Conservation (phyloP, 1,284 basidiomycete species). For the Irpex rosettiformis region DNA sequence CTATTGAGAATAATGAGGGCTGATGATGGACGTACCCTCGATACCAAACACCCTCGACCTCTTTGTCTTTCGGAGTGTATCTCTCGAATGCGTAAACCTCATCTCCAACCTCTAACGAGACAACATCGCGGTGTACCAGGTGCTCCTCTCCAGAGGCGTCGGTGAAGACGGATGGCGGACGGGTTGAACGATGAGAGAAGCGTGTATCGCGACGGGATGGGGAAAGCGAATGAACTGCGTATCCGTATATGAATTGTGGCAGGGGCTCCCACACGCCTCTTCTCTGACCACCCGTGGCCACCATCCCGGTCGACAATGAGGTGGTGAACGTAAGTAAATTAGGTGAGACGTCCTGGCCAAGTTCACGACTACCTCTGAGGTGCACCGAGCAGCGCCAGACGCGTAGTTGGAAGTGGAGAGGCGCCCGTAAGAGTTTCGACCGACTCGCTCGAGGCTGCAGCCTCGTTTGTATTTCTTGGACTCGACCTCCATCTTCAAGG, state of each 20-base stretch:
- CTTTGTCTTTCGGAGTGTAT: slow-evolving; percentile 70
- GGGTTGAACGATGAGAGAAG: slow-evolving; percentile 46
- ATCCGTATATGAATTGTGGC: slow-evolving; percentile 78
- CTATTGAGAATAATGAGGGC: slow-evolving; percentile 5
- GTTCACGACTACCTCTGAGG: background rate
- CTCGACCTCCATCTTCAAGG: background rate
- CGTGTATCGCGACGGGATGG: slow-evolving; percentile 72
- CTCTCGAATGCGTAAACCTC: slow-evolving; percentile 96
- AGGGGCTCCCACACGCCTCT: slow-evolving; percentile 74
- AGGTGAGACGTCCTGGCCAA: background rate
- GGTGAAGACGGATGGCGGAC: slow-evolving; percentile 60
- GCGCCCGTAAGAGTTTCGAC: background rate
- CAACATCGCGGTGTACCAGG: slow-evolving; percentile 68
- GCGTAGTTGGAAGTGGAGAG: too few relatives aligned
- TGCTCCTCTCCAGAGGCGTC: slow-evolving; percentile 67
- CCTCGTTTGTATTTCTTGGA: too few relatives aligned
- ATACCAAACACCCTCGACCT: slow-evolving; percentile 82
- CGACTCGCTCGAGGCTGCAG: background rate
- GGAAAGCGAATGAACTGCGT: slow-evolving; percentile 75
- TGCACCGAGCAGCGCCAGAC: too few relatives aligned
- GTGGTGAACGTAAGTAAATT: background rate
- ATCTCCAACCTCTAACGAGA: slow-evolving; percentile 85
- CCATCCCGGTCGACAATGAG: slow-evolving; percentile 9
- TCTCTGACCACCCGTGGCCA: slow-evolving; percentile 15
- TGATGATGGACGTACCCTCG: slow-evolving; percentile 64